Base-by-base conservation (phyloP, 331 rosid genomes). In the Acacia concinna region DNA sequence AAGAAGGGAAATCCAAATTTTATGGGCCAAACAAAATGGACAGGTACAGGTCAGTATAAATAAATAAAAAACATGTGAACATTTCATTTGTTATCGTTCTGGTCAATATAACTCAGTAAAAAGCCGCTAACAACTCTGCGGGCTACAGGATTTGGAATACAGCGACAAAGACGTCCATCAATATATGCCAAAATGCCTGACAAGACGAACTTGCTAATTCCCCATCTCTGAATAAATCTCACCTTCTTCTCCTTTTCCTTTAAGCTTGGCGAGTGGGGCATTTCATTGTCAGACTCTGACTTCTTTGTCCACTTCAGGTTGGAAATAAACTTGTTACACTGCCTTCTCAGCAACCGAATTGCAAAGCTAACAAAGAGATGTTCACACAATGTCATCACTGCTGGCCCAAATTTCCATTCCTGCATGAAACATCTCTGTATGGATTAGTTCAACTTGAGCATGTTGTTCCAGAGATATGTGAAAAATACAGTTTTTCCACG, bases 291-390 rank as follows among this genome's bases (percentile, higher is more conserved):
- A 78, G 38, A 81, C 21, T 85, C 73, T 2, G 84, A 69, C 41
- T 78, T 80, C 82, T 84, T 84, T 52, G 82, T 79, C 88, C 74
- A 54, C 14, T 90, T 90, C 73, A 88, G 73, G 71, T 83, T 81
- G 81, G 63, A 56, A 4, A 85, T 27, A 57, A 83, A 83, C 80
- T 87, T 89, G 75, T 84, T 86, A 15, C 91, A 85, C 75, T 89
- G 90, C 91, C 81, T 91, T 79, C 97, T 88, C 80, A 94, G 85
- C 49, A 80, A 82, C 60, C 97, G 97, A 59, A 94, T 94, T 38
- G 93, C 90, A 35, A 92, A 94, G 89, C 98, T 90, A 72, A 94
- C 98, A 12, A 92, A 87, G 8, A 94, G 91, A 81, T 94, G 98
- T 74, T 94, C 97, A 75, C 90, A 84, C 81, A 94, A 78, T 25